These are phyloP conservation scores for Oryza punctata DNA, from an alignment of 176 grass and related monocot genomes.

Conservation along the genomic window DNA sequence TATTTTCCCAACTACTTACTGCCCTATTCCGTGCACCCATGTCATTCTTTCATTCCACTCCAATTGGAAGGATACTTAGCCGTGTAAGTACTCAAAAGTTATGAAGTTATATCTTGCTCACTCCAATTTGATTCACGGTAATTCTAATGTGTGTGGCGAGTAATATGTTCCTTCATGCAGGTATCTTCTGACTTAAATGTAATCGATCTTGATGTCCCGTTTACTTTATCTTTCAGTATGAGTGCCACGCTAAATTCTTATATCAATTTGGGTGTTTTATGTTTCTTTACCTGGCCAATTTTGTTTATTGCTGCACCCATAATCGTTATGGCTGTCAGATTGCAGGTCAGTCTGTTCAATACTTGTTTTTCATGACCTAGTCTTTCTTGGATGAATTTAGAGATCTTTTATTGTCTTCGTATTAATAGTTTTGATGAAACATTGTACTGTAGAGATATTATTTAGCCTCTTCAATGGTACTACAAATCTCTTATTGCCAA, in stretches of 20 bases:
- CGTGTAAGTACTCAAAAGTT: slow-evolving; percentile 38
- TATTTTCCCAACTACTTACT: slow-evolving; percentile 33
- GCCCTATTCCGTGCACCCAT: slow-evolving; percentile 40
- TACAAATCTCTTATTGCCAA: slow-evolving; percentile 64
- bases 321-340: slow-evolving; percentile 27
- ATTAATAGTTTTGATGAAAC: not conserved
- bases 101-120: too few relatives aligned
- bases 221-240: slow-evolving; percentile 43
- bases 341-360: slow-evolving; percentile 25
- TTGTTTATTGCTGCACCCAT: slow-evolving; percentile 42
- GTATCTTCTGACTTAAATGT: slow-evolving; percentile 56
- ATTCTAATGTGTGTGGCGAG: not conserved
- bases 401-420: not conserved
- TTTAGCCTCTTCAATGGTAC: slow-evolving; percentile 64
- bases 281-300: slow-evolving; percentile 45
- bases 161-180: slow-evolving; percentile 26
- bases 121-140: not conserved
- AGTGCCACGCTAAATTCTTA: slow-evolving; percentile 46
- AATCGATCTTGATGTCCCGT: slow-evolving; percentile 47
- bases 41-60: slow-evolving; percentile 55
- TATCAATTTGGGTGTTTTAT: slow-evolving; percentile 34
- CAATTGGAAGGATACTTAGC: slow-evolving; percentile 52
- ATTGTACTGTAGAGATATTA: slow-evolving; percentile 45
- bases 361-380: not conserved
- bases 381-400: not conserved